Evolutionary conservation across 257 asterid species (phyloP), one percentile per base, ranked within the genome.

Genomic region (Ilex asprella): DNA sequence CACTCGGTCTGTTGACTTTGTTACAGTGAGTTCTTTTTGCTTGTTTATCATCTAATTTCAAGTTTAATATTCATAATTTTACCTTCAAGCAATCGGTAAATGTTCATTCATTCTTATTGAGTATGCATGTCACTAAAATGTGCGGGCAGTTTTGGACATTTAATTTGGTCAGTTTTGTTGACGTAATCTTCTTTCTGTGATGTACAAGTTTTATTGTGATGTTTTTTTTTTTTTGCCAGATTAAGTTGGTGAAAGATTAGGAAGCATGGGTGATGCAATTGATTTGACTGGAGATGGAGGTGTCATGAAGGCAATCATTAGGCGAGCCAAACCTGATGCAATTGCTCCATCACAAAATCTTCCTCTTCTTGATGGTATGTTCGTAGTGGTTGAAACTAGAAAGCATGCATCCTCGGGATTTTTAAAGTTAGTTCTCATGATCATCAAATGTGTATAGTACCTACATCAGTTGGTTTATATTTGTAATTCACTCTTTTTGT

Each of bases 221-320:
- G n/a, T 21, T 21, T 52, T 56, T 12, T 2, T 55, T 55, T 61
- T 59, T 53, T 13, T 60, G 53, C 59, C 62, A 52, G 32, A n/a
- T 32, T 69, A 76, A 78, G 76, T 76, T 75, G 67, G 54, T 74
- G 76, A 71, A 60, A 58, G 31, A 72, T 64, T 53, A 16, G 59
- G 35, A 73, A 78, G 57, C 71, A 92, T 92, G 98, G 82, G 70
- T 60, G 95, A 79, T 51, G 54, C 80, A 30, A 66, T 79, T 54
- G 96, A 92, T 79, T 80, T 92, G 84, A 84, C 82, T 75, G 98
- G 98, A 62, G 98, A 92, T 80, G 98, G 96, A 74, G 98, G 98
- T 56, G 96, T 92, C 72, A 39, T 83, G 71, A 92, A 92, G 82
- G 82, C 87, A 39, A 86, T 82, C 30, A 52, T 86, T 29, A 85